phyloP scores from a whole-genome alignment of 495 filamentous ascomycete genomes.

The Podospora conica region DNA sequence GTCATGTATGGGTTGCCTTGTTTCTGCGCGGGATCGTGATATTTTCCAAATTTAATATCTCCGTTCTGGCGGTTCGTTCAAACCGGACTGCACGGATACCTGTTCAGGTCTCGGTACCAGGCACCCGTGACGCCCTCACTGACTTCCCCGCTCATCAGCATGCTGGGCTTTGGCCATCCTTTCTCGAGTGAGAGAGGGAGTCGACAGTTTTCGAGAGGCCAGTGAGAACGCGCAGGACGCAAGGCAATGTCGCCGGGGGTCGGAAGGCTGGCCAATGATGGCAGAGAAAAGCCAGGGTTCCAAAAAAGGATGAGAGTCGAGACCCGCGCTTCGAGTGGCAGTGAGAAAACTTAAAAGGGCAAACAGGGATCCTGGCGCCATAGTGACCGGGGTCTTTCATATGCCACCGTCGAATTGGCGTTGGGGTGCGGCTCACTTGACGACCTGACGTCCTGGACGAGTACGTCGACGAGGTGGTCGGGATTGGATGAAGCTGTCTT shows the following conservation, averaged over 20 bases:
- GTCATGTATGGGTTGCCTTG: background rate
- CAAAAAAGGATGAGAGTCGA: background rate
- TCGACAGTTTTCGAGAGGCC: slow-evolving; percentile 1
- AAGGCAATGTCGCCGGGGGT: slow-evolving; percentile 6
- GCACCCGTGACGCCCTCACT: background rate
- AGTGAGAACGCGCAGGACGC: background rate
- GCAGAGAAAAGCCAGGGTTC: background rate
- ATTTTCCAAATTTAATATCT: slow-evolving; percentile 7
- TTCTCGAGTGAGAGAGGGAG: background rate
- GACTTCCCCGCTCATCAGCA: background rate
- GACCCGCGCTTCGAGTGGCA: background rate
- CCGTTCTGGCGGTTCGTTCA: background rate
- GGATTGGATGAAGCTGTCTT: background rate
- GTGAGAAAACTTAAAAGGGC: background rate
- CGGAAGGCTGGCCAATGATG: slow-evolving; percentile 1
- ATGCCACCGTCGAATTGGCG: background rate
- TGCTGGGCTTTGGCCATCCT: background rate
- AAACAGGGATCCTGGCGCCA: background rate
- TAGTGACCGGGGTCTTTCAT: background rate
- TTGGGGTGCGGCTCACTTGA: background rate
- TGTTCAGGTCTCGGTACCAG: background rate
- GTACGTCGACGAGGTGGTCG: too few relatives aligned
- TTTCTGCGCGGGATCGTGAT: background rate
- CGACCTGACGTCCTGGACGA: background rate
- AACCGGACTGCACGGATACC: background rate